Evolutionary conservation across 768 basidiomycete species (phyloP), one percentile per base, ranked within the genome.

Genomic region (Nevesoporus exiguus): DNA sequence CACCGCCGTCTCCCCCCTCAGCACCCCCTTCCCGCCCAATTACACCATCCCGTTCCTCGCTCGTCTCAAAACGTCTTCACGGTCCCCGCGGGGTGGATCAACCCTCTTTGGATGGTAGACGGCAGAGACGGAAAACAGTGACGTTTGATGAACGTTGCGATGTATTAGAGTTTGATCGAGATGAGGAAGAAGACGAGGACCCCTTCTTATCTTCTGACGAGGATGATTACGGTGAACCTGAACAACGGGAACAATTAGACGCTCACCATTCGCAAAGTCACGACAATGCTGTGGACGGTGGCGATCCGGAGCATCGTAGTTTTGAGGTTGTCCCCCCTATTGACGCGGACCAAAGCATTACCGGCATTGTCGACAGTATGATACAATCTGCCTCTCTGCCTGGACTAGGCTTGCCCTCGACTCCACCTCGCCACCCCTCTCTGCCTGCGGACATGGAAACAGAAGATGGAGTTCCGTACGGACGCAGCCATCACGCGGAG

Each of bases 61-160:
- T 90, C 17, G 85, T 88, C 25, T 86, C 84, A 1, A 82, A 81
- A 58, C 80, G 88, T 33, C 77, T 90, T 59, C 86, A 86, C 60
- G 90, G 91, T 3, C 90, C 90, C 5, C 85, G 90, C 29, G 71
- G 80, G 4, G 82, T 77, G 50, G 76, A 75, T 47, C 71, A 73
- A 1, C 52, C 58, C 5, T 57, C 58, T 6, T 48, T 64, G 54
- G 61, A 66, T 42, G 60, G 66, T 29, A 77, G 64, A 62, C 77
- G 82, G 21, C 80, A 81, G 61, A 77, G 82, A 27, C 70, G 87
- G 56, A 93, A 91, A 68, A 91, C 82, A 0, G 92, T 94, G 25
- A 88, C 82, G 1, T 94, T 88, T 54, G 80, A 86, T 66, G 86
- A 89, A 57, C 78, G 82, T 11, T 89, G 87, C 59, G 90, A 93